Evolutionary conservation across 2,329 filamentous ascomycete genomes (phyloP).

Genomic region (Microascus cirrosus): DNA sequence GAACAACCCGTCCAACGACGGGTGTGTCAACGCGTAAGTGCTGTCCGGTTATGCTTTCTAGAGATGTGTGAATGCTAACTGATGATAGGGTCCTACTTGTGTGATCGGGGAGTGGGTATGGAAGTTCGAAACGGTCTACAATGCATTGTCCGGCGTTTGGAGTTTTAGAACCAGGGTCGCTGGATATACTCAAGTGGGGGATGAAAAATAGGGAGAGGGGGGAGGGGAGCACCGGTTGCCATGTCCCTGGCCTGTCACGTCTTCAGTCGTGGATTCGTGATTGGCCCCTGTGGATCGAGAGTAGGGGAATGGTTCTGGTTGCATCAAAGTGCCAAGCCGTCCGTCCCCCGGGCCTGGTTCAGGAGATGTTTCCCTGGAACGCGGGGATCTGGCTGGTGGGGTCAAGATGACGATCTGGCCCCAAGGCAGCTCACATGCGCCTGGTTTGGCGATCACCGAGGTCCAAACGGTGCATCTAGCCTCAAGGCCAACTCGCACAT

Average conservation of each 20-base stretch:
- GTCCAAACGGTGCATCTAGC: background rate
- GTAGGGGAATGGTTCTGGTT: background rate
- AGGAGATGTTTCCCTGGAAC: background rate
- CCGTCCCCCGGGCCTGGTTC: background rate
- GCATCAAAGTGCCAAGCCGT: background rate
- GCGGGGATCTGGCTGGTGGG: background rate
- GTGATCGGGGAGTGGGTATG: background rate
- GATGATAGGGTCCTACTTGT: constrained; percentile 5
- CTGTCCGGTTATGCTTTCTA: background rate
- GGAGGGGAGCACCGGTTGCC: too few species aligned
- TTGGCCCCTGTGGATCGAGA: background rate
- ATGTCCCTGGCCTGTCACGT: background rate
- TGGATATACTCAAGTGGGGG: background rate
- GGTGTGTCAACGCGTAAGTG: constrained; percentile 27
- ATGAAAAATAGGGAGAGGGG: background rate
- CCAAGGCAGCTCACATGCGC: background rate
- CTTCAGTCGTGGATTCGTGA: background rate
- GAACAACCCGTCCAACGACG: constrained; percentile 37
- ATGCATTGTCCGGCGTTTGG: constrained; percentile 5
- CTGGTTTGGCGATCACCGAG: background rate
- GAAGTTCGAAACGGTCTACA: background rate
- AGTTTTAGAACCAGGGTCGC: background rate
- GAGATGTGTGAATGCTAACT: background rate
- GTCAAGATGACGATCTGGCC: background rate
- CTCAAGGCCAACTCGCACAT: background rate